These are phyloP conservation scores for Sextonia rubra DNA, from an alignment of 164 flowering plant species.

Conservation along the genomic window DNA sequence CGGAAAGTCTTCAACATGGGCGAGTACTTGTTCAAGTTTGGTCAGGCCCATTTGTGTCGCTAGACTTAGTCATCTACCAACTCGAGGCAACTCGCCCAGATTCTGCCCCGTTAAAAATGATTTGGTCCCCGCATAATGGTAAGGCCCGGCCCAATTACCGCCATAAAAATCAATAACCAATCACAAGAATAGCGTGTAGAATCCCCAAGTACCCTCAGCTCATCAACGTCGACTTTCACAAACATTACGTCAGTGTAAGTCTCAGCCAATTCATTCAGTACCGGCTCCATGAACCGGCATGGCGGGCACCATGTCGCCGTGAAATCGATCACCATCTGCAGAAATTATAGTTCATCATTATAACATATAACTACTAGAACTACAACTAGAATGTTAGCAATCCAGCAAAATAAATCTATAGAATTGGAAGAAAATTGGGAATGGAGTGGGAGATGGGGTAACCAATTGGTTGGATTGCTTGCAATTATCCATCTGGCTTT, in stretches of 20 bases:
- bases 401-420: background rate
- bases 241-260: slow-evolving; percentile 56
- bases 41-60: background rate
- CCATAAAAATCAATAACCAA: background rate
- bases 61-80: background rate
- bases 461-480: slow-evolving; percentile 52
- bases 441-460: background rate
- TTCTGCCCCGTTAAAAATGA: background rate
- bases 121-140: background rate
- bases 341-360: background rate
- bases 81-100: background rate
- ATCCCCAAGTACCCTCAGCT: slow-evolving; percentile 37
- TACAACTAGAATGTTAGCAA: background rate
- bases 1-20: background rate
- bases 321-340: slow-evolving; percentile 65
- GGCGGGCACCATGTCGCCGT: slow-evolving; percentile 89
- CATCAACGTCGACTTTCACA: slow-evolving; percentile 78
- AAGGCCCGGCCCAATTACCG: background rate
- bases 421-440: background rate
- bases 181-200: background rate
- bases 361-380: background rate
- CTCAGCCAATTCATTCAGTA: slow-evolving; percentile 37
- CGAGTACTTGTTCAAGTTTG: background rate
- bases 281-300: slow-evolving; percentile 68
- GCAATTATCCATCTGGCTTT: slow-evolving; percentile 45